A percentile compares a stretch with the other conserved stretches of the same genome.
These are phyloP conservation scores for Camelina neglecta DNA, from an alignment of 345 rosid genomes.

Conservation along the genomic window DNA sequence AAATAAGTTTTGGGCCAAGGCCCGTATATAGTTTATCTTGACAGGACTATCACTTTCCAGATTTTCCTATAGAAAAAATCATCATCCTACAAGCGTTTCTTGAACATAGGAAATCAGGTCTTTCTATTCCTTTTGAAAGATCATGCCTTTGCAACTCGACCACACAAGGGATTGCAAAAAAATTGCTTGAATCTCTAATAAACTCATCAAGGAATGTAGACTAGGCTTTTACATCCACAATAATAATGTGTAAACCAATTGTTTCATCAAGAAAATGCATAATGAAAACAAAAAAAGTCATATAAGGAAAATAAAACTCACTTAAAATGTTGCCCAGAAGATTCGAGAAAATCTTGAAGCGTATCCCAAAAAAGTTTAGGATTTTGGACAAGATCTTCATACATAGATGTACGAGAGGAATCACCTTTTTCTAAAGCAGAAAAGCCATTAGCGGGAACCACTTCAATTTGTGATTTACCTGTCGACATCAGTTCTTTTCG, in stretches of 20 bases:
- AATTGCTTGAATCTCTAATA: neutral
- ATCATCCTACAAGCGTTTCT: neutral
- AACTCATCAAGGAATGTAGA: neutral
- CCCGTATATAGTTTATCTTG: too few species aligned
- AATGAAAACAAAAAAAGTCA: neutral
- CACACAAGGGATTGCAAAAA: neutral
- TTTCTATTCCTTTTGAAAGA: neutral
- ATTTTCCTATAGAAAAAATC: too few species aligned
- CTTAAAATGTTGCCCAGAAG: slow-evolving; percentile 48
- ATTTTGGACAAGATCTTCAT: slow-evolving; percentile 56
- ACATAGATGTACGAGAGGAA: slow-evolving; percentile 54
- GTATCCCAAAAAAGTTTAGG: slow-evolving; percentile 66
- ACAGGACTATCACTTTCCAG: too few species aligned
- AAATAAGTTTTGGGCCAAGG: neutral
- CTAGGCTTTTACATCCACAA: neutral
- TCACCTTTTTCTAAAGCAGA: slow-evolving; percentile 39
- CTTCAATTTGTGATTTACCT: slow-evolving; percentile 23
- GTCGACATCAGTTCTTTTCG: slow-evolving; percentile 16
- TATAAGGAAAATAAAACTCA: slow-evolving; percentile 33
- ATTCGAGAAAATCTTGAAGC: slow-evolving; percentile 52
- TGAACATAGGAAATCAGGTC: neutral
- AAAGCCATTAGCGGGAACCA: slow-evolving; percentile 40
- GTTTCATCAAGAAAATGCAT: neutral
- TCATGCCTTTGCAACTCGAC: too few species aligned
- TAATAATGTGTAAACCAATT: neutral